These are phyloP conservation scores for Aspergillaceae sp. DNA, from an alignment of 2,329 filamentous ascomycete genomes.

Conservation along the genomic window DNA sequence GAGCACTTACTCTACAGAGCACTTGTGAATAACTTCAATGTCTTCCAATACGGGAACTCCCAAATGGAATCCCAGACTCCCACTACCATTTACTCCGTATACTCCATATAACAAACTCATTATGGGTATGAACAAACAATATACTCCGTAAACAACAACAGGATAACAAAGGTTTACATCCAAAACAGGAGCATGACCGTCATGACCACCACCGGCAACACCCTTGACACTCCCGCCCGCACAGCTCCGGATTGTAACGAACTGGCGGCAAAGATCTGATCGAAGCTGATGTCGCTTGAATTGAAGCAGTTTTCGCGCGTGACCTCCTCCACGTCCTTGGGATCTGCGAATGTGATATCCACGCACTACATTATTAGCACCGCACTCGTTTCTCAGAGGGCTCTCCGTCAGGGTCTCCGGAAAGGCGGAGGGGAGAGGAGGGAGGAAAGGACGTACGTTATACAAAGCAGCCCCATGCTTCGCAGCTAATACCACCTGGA, in stretches of 20 bases:
- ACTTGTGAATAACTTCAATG: background rate
- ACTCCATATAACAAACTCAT: background rate
- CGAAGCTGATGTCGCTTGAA: slow-evolving; percentile 66
- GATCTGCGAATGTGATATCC: slow-evolving; percentile 84
- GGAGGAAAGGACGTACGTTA: slow-evolving; percentile 51
- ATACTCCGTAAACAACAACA: no score
- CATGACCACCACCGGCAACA: slow-evolving; percentile 18
- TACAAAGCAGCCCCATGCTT: slow-evolving; percentile 76
- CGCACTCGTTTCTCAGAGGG: no score
- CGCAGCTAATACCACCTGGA: slow-evolving; percentile 77
- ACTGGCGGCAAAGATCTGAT: slow-evolving; percentile 55
- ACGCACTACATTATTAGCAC: slow-evolving; percentile 57
- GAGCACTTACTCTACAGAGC: no score
- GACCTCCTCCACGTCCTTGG: slow-evolving; percentile 64
- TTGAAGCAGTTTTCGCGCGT: slow-evolving; percentile 85
- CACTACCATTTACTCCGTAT: background rate
- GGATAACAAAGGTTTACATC: background rate
- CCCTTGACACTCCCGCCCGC: slow-evolving; percentile 8
- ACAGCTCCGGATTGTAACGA: slow-evolving; percentile 18
- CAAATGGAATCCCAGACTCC: background rate
- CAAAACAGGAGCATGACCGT: slow-evolving; percentile 9
- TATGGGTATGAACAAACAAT: background rate
- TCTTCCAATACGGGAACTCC: background rate
- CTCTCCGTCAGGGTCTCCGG: no score
- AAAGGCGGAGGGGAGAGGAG: background rate